Conservation (phyloP, 2,329 filamentous ascomycete genomes). For the Paracoccidioides lutzii region DNA sequence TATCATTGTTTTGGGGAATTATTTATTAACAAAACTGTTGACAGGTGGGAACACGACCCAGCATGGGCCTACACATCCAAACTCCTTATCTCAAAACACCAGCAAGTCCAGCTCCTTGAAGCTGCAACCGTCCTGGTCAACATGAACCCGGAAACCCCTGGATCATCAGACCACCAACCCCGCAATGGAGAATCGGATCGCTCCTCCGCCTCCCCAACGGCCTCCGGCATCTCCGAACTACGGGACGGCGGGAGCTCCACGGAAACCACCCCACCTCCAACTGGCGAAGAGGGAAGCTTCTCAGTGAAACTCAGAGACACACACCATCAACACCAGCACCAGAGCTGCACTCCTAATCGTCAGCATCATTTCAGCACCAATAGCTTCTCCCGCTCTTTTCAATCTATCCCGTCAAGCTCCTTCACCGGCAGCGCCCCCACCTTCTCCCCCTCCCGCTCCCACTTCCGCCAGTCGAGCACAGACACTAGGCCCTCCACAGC, state of each 20-base stretch:
- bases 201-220: constrained; percentile 68
- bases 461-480: constrained; percentile 62
- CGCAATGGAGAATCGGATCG: constrained; percentile 63
- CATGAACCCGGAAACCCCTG: constrained; percentile 61
- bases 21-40: constrained; percentile 21
- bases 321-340: constrained; percentile 17
- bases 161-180: constrained; percentile 51
- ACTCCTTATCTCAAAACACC: constrained; percentile 96
- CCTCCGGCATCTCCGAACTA: constrained; percentile 64
- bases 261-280: constrained; percentile 84
- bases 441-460: constrained; percentile 33
- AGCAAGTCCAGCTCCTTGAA: constrained; percentile 94
- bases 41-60: constrained; percentile 97
- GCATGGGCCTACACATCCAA: constrained; percentile 97
- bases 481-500: constrained; percentile 68
- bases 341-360: neutral
- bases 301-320: constrained; percentile 27
- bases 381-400: constrained; percentile 63
- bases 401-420: constrained; percentile 51
- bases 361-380: constrained; percentile 34
- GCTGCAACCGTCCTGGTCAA: constrained; percentile 89
- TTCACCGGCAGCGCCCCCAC: constrained; percentile 42
- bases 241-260: constrained; percentile 67
- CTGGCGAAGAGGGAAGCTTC: constrained; percentile 49
- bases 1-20: neutral